Evolutionary conservation across 768 basidiomycete species (phyloP), one percentile per base, ranked within the genome.

Genomic region (Ramaria sp.): DNA sequence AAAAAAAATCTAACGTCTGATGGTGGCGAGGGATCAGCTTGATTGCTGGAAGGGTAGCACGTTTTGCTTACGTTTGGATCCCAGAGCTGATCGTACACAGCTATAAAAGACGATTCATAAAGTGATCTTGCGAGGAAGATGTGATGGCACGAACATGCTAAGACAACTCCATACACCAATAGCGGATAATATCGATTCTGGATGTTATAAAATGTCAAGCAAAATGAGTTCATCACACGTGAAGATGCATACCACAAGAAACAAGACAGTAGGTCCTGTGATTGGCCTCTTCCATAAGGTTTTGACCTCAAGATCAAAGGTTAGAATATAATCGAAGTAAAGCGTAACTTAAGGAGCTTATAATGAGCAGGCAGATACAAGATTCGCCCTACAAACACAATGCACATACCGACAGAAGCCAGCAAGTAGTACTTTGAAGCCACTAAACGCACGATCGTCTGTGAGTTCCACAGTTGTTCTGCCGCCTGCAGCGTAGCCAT

Each of bases 391-490:
- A 30, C 27, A 7, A 8, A 24, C 5, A 43, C n/a, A n/a, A n/a
- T n/a, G 20, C 22, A 50, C 48, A 50, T 15, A 50, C 48, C 48
- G 20, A 50, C 16, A 34, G 48, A 50, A 20, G 48, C 48, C 32
- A 50, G 18, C 32, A 50, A 32, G 48, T 50, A 50, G 28, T 50
- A 50, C 34, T 50, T 50, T 13, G 48, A 50, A 12, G 48, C 48
- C 32, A 32, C n/a, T 25, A 50, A 28, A 15, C 24, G 48, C 5
- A 34, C 8, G 13, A 37, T 37, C 8, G 20, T 7, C 48, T 50
- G 48, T 1, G 48, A 5, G 36, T 50, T 18, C 24, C 8, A 18
- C 42, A 24, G 18, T 18, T 20, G 42, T 44, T 24, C 42, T 18
- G 42, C 25, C 12, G 25, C 28, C 28, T 47, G 45, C 45, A 16